Percentiles rank a stretch among this genome's conserved stretches.
phyloP scores from a whole-genome alignment of 305 asterid genomes.

The Fraxinus sp. region DNA sequence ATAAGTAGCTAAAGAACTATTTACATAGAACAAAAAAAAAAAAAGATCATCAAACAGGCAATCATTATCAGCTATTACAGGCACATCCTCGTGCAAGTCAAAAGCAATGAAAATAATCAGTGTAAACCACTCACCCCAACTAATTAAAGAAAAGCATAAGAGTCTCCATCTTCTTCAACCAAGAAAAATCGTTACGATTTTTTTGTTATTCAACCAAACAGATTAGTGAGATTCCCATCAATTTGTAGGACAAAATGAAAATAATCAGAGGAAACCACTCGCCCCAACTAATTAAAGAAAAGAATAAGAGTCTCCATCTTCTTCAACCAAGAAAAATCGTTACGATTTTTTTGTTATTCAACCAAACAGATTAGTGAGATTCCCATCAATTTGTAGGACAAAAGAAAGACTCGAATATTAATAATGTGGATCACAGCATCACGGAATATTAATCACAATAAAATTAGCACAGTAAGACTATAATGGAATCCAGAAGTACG shows the following conservation, averaged over 20 bases:
- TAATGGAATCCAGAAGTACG: neutral
- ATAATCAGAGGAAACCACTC: too few relatives aligned
- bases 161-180: neutral
- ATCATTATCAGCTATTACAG: neutral
- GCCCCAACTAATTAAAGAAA: too few relatives aligned
- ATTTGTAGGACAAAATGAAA: neutral
- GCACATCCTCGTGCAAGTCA: neutral
- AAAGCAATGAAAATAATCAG: neutral
- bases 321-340: neutral
- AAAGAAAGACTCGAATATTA: neutral
- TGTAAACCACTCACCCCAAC: neutral
- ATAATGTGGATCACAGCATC: neutral
- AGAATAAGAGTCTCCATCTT: too few relatives aligned
- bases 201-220: neutral
- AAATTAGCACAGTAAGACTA: neutral
- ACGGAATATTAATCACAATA: neutral
- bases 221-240: neutral
- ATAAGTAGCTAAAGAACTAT: neutral
- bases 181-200: neutral
- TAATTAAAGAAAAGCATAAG: neutral
- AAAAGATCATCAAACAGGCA: neutral
- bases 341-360: neutral
- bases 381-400: neutral
- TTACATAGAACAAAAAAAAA: neutral
- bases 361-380: neutral